Percentiles rank a stretch among this genome's conserved stretches.
phyloP scores from a whole-genome alignment of 768 basidiomycete genomes.

The Collybiopsis confluens region DNA sequence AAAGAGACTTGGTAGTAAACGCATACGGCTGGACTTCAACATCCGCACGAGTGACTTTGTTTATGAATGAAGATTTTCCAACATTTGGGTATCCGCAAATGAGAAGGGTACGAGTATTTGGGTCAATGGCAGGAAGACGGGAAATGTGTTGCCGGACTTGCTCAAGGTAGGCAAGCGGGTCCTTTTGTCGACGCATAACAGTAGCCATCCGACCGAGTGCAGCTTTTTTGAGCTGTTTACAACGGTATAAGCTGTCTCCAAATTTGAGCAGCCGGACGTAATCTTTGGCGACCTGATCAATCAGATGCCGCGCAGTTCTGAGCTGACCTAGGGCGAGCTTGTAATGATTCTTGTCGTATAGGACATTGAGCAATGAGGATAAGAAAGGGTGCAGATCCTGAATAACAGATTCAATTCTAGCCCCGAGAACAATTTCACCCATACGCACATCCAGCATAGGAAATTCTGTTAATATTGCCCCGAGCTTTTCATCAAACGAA shows the following conservation, averaged over 20 bases:
- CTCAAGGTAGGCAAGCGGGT: conserved; percentile 96
- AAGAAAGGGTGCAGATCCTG: conserved; percentile 95
- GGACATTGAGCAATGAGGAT: conserved; percentile 92
- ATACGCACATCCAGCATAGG: conserved; percentile 89
- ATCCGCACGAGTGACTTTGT: conserved; percentile 98
- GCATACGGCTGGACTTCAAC: conserved; percentile 99
- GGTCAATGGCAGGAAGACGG: conserved; percentile 96
- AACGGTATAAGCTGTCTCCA: conserved; percentile 95
- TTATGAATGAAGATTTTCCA: conserved; percentile 98
- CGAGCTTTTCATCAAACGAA: conserved; percentile 92
- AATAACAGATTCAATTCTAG: conserved; percentile 8
- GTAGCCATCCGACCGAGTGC: conserved; percentile 99
- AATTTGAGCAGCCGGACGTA: conserved; percentile 97
- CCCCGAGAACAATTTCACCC: neutral
- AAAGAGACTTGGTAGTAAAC: conserved; percentile 98
- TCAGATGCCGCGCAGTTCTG: conserved; percentile 91
- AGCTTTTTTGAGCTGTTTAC: conserved; percentile 97
- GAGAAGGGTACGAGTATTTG: conserved; percentile 94
- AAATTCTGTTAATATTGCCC: conserved; percentile 91
- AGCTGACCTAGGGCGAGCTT: conserved; percentile 97
- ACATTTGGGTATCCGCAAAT: conserved; percentile 99
- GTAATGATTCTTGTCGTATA: conserved; percentile 99
- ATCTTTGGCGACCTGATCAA: conserved; percentile 96
- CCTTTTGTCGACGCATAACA: conserved; percentile 97
- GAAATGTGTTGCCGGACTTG: conserved; percentile 99